A percentile compares a stretch with the other conserved stretches of the same genome.
phyloP scores from a whole-genome alignment of 768 basidiomycete species.

The Tylopilus balloui region DNA sequence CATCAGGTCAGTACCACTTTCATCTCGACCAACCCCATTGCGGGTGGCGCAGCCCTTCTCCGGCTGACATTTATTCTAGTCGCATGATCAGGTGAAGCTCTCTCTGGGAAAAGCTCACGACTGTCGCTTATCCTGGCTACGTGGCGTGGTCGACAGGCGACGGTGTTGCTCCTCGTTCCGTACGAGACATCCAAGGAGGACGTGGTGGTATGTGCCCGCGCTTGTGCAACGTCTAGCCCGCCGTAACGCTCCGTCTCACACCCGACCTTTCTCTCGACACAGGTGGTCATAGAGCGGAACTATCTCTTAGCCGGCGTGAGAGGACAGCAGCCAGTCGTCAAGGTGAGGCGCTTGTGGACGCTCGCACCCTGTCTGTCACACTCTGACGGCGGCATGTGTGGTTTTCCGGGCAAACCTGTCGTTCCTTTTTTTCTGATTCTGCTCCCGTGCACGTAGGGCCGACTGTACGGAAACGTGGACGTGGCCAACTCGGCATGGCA shows the following conservation, averaged over 20 bases:
- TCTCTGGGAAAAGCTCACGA: constrained; percentile 7
- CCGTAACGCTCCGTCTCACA: constrained; percentile 1
- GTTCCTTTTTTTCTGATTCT: background rate
- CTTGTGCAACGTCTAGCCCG: background rate
- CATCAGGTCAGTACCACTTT: constrained; percentile 59
- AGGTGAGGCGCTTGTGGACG: too few relatives aligned
- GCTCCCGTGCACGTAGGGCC: constrained; percentile 45
- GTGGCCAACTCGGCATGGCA: constrained; percentile 70
- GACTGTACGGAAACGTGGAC: constrained; percentile 67
- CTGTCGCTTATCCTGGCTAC: constrained; percentile 17
- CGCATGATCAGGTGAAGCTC: constrained; percentile 71
- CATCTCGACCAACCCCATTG: background rate
- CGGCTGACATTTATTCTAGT: constrained; percentile 41
- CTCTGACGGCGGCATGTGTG: background rate
- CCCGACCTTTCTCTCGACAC: background rate
- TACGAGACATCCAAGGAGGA: constrained; percentile 69
- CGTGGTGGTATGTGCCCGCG: constrained; percentile 49
- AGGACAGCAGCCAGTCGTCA: constrained; percentile 65
- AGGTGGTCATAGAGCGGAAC: constrained; percentile 73
- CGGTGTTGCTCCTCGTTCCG: constrained; percentile 70
- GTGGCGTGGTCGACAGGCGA: constrained; percentile 48
- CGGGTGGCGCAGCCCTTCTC: constrained; percentile 15
- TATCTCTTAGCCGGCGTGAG: constrained; percentile 70
- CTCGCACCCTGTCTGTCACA: background rate
- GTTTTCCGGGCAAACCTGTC: background rate